phyloP scores from a whole-genome alignment of 176 grass and related monocot species.

The Musa troglodytarum region DNA sequence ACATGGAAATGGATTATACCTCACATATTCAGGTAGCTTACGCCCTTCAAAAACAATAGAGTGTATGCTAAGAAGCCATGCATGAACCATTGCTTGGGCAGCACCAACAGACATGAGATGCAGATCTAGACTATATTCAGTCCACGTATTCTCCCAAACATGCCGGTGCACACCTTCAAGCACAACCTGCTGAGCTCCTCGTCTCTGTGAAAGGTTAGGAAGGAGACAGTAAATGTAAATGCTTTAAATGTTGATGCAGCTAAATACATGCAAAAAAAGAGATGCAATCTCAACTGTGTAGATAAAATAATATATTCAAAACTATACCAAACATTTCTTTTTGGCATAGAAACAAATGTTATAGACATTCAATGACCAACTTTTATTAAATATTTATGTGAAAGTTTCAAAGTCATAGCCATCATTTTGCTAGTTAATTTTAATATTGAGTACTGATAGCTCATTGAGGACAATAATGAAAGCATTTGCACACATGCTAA shows the following conservation, averaged over 20 bases:
- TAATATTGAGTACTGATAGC: background rate
- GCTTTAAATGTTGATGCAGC: background rate
- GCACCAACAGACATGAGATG: conserved; percentile 97
- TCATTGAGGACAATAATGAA: background rate
- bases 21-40: conserved; percentile 77
- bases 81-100: conserved; percentile 89
- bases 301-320: background rate
- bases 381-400: background rate
- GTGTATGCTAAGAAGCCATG: conserved; percentile 81
- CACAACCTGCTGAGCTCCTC: conserved; percentile 84
- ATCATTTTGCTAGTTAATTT: background rate
- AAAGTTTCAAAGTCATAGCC: background rate
- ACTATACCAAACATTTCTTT: background rate
- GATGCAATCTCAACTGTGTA: background rate
- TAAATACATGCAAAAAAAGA: background rate
- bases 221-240: background rate
- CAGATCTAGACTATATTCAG: conserved; percentile 74
- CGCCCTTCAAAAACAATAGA: conserved; percentile 71
- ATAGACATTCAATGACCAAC: background rate
- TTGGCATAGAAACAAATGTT: background rate
- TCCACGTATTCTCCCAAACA: conserved; percentile 92
- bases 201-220: conserved; percentile 40
- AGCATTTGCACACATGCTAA: background rate
- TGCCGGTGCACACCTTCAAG: conserved; percentile 64
- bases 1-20: conserved; percentile 38